Conservation (phyloP, 1,284 basidiomycete genomes). For the Blastosporella zonata region DNA sequence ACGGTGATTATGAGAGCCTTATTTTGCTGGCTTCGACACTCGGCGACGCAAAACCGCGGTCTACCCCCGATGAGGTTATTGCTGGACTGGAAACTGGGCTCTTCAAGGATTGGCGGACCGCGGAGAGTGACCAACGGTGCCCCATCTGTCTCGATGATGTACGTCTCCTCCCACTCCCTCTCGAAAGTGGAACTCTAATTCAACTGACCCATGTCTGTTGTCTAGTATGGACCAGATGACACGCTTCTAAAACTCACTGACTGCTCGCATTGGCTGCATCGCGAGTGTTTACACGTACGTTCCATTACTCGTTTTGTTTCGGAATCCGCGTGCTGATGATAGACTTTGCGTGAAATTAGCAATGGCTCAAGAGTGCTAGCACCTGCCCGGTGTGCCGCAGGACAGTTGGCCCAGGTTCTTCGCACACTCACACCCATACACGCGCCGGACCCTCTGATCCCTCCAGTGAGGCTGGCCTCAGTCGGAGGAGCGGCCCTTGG, state of each 20-base stretch:
- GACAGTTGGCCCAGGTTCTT: slow-evolving; percentile 33
- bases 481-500: slow-evolving; percentile 14
- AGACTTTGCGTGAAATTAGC: slow-evolving; percentile 38
- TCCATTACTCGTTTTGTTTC: background rate
- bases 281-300: slow-evolving; percentile 65
- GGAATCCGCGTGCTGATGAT: slow-evolving; percentile 5
- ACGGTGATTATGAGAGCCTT: slow-evolving; percentile 66
- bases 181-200: background rate
- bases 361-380: slow-evolving; percentile 64
- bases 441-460: slow-evolving; percentile 4
- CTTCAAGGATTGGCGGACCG: slow-evolving; percentile 64
- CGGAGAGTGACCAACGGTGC: slow-evolving; percentile 65
- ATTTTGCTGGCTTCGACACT: slow-evolving; percentile 53
- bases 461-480: slow-evolving; percentile 18
- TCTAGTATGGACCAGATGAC: slow-evolving; percentile 59
- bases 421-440: slow-evolving; percentile 2
- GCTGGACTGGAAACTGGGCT: slow-evolving; percentile 52
- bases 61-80: slow-evolving; percentile 59
- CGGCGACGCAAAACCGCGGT: slow-evolving; percentile 62
- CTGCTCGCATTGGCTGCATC: slow-evolving; percentile 76
- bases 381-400: slow-evolving; percentile 70
- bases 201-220: slow-evolving; percentile 15
- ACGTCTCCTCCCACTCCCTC: slow-evolving; percentile 27
- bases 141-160: slow-evolving; percentile 81
- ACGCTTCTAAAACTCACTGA: slow-evolving; percentile 58